These are phyloP conservation scores for Pulveroboletus frians DNA, from an alignment of 768 basidiomycete genomes.

Conservation along the genomic window DNA sequence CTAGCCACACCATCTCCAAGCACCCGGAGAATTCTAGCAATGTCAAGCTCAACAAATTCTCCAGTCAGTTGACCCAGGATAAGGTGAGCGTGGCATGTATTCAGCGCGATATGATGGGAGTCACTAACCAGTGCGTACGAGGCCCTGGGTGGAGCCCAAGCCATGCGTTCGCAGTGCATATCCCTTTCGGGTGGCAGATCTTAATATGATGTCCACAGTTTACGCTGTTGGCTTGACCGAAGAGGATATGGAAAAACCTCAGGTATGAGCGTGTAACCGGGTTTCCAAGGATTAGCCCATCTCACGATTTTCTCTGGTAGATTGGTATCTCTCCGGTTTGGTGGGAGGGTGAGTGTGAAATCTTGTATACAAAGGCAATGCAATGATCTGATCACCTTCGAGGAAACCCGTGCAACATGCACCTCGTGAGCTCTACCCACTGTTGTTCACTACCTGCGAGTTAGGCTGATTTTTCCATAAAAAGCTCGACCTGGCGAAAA, in stretches of 20 bases:
- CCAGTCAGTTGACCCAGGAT: conserved; percentile 67
- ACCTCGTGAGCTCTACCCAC: conserved; percentile 49
- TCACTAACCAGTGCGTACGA: conserved; percentile 18
- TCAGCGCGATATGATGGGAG: background rate
- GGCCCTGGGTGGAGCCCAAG: conserved; percentile 73
- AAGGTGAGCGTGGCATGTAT: conserved; percentile 46
- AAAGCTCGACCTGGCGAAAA: conserved; percentile 73
- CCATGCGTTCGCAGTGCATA: conserved; percentile 61
- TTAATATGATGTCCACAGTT: conserved; percentile 32
- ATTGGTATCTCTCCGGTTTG: conserved; percentile 86
- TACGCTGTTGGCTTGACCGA: conserved; percentile 75
- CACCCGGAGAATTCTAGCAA: conserved; percentile 25
- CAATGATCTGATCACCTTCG: conserved; percentile 20
- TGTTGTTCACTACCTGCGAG: background rate
- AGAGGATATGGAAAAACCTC: conserved; percentile 80
- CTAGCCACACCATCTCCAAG: conserved; percentile 20
- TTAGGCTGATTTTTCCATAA: conserved; percentile 1
- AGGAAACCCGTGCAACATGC: conserved; percentile 83
- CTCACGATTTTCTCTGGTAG: conserved; percentile 33
- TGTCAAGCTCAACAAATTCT: conserved; percentile 67
- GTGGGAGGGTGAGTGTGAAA: conserved; percentile 69
- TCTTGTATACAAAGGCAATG: background rate
- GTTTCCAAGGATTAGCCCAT: background rate
- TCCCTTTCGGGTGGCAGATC: background rate
- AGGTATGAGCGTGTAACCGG: conserved; percentile 39